Evolutionary conservation across 2,329 filamentous ascomycete species (phyloP).

Genomic region (Aureobasidium vineae): DNA sequence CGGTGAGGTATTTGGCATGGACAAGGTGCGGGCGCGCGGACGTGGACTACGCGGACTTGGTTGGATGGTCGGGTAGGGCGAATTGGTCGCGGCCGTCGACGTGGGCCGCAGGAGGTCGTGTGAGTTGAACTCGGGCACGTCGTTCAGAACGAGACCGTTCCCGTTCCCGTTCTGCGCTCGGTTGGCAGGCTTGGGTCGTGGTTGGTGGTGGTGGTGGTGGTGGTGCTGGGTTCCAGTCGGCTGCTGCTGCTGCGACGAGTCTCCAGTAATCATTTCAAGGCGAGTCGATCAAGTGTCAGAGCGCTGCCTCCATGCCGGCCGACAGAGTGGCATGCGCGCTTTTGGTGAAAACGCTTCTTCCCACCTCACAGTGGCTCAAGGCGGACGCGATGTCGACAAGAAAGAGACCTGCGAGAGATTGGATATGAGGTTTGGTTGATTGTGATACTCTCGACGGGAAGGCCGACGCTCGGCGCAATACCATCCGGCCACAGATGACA

Average conservation of each 20-base stretch:
- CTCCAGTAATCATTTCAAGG: slow-evolving; percentile 19
- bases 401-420: background rate
- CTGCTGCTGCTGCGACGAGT: slow-evolving; percentile 13
- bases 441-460: background rate
- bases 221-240: background rate
- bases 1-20: slow-evolving; percentile 38
- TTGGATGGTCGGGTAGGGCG: slow-evolving; percentile 32
- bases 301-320: background rate
- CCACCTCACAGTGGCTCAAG: background rate
- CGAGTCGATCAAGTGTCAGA: background rate
- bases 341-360: background rate
- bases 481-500: background rate
- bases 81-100: slow-evolving; percentile 11
- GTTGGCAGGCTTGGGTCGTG: background rate
- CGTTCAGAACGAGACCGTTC: slow-evolving; percentile 28
- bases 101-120: slow-evolving; percentile 29
- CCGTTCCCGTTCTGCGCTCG: slow-evolving; percentile 26
- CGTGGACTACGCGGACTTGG: slow-evolving; percentile 40
- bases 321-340: background rate
- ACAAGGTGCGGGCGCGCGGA: slow-evolving; percentile 47
- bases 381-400: background rate
- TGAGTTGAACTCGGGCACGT: slow-evolving; percentile 30
- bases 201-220: slow-evolving; percentile 1
- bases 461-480: slow-evolving; percentile 1
- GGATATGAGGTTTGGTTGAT: background rate